Percentiles rank a stretch among this genome's conserved stretches.
Conservation (phyloP, 257 asterid genomes). For the Ballota nigra region DNA sequence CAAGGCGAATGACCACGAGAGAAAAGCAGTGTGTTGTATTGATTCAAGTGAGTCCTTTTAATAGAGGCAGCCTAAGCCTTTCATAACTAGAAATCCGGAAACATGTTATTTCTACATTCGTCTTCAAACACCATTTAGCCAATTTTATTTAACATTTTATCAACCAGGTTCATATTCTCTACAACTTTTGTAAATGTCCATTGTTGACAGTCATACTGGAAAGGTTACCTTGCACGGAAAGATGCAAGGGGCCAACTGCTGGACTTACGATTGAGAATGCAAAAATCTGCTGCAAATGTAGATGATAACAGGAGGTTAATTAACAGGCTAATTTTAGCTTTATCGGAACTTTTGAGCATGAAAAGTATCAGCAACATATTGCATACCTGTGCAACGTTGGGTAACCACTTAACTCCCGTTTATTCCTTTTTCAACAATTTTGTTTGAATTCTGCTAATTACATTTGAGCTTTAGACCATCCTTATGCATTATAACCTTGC, state of each 20-base stretch:
- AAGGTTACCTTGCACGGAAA: constrained; percentile 83
- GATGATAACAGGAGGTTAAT: constrained; percentile 80
- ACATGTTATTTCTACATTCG: not conserved
- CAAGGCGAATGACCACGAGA: constrained; percentile 43
- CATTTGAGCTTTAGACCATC: not conserved
- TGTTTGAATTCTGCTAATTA: not conserved
- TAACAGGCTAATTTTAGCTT: constrained; percentile 83
- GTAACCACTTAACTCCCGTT: constrained; percentile 32
- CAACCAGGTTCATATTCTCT: not conserved
- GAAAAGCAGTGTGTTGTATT: constrained; percentile 43
- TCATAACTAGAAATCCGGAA: not conserved
- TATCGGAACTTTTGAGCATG: constrained; percentile 77
- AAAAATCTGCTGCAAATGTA: constrained; percentile 83
- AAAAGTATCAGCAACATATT: constrained; percentile 81
- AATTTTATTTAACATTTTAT: not conserved
- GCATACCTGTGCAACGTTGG: constrained; percentile 83
- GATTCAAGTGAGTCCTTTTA: constrained; percentile 57
- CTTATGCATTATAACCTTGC: not conserved
- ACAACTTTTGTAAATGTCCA: constrained; percentile 3
- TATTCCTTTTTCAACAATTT: not conserved
- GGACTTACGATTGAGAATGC: constrained; percentile 74
- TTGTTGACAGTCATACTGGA: constrained; percentile 71
- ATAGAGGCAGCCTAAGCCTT: not conserved
- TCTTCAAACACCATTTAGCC: not conserved
- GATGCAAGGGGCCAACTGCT: constrained; percentile 56